phyloP scores from a whole-genome alignment of 73 alveolate genomes.

The Breviolum minutum region DNA sequence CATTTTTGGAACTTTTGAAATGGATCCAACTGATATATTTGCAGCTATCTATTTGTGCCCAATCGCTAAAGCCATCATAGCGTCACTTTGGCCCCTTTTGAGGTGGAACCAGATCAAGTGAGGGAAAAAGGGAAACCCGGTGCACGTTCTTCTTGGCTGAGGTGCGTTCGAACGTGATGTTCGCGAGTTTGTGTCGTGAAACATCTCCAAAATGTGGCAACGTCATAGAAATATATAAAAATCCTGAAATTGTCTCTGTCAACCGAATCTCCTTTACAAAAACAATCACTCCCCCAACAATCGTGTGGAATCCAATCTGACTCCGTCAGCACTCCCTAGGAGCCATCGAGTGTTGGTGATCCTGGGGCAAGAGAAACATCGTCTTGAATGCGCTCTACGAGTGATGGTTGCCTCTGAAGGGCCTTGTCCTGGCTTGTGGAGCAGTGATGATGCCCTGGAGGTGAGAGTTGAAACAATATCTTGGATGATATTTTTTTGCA shows the following conservation, averaged over 20 bases:
- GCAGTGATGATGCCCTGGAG: slow-evolving; percentile 35
- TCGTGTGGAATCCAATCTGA: too few relatives aligned
- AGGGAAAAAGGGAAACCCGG: not conserved
- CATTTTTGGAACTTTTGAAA: too few relatives aligned
- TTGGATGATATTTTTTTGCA: not conserved
- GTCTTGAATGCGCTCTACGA: not conserved
- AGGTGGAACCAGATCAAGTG: slow-evolving; percentile 51
- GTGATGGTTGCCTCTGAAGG: slow-evolving; percentile 59
- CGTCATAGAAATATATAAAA: too few relatives aligned
- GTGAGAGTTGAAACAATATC: not conserved
- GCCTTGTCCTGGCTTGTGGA: slow-evolving; percentile 59
- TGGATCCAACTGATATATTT: too few relatives aligned
- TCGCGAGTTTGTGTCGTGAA: not conserved
- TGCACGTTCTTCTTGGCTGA: slow-evolving; percentile 6
- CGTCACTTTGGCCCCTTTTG: not conserved
- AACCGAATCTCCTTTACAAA: too few relatives aligned
- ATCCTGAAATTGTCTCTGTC: not conserved
- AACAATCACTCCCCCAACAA: not conserved
- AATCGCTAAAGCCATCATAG: not conserved
- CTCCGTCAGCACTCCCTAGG: not conserved
- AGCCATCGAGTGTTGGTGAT: slow-evolving; percentile 44
- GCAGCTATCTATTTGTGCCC: too few relatives aligned
- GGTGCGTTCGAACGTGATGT: not conserved
- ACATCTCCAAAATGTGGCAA: too few relatives aligned
- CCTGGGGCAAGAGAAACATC: slow-evolving; percentile 55